Evolutionary conservation across 148 eudicot species (phyloP).

Genomic region (Persicaria tinctoria): DNA sequence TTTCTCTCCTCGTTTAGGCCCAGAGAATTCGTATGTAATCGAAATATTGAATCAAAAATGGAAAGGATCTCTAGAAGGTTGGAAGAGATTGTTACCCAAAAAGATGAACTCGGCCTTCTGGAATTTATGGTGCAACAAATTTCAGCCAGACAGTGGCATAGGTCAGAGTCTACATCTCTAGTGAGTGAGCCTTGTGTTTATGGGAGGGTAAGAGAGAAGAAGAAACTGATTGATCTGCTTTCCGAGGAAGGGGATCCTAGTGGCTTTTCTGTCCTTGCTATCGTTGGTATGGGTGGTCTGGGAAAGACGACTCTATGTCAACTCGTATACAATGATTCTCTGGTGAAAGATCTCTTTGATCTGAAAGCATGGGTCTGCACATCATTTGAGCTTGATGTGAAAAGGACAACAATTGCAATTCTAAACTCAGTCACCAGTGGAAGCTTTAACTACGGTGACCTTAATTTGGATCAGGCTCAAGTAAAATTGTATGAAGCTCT

Average conservation of each 20-base stretch:
- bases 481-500: background rate
- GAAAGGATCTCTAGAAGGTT: too few relatives aligned
- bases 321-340: slow-evolving; percentile 17
- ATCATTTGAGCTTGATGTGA: slow-evolving; percentile 11
- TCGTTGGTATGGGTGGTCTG: slow-evolving; percentile 30
- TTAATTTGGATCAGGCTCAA: slow-evolving; percentile 8
- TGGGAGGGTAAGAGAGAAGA: too few relatives aligned
- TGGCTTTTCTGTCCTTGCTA: slow-evolving; percentile 17
- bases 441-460: background rate
- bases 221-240: too few relatives aligned
- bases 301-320: slow-evolving; percentile 31
- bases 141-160: too few relatives aligned
- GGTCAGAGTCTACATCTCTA: too few relatives aligned
- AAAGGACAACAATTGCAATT: slow-evolving; percentile 10
- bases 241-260: background rate
- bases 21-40: too few relatives aligned
- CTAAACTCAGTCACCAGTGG: slow-evolving; percentile 8
- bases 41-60: too few relatives aligned
- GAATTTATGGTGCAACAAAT: too few relatives aligned
- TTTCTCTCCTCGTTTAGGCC: too few relatives aligned
- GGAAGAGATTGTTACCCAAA: too few relatives aligned
- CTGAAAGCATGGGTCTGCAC: slow-evolving; percentile 13
- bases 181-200: too few relatives aligned
- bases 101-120: too few relatives aligned
- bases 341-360: background rate